Evolutionary conservation across 805 yeast species (phyloP), one percentile per base, ranked within the genome.

Genomic region (Scheffersomyces coipomensis): DNA sequence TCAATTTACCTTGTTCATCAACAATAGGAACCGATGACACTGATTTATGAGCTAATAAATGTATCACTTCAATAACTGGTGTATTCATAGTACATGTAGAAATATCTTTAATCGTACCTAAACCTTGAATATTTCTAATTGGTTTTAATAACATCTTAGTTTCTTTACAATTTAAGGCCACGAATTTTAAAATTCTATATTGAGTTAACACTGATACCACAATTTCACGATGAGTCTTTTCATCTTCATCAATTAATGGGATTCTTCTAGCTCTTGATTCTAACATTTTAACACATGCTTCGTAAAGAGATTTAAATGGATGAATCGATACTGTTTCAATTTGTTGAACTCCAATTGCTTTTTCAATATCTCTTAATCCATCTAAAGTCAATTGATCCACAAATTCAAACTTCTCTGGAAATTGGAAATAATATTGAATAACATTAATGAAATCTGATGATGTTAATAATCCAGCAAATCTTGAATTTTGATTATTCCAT

Each of bases 201-300:
- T 93, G 99, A 1, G 99, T 93, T 55, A 93, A 74, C 37, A 93
- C 99, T 40, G 89, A 80, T 6, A 93, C 97, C 13, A 93, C 97
- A 54, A 93, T 89, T 61, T 93, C 98, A 53, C 97, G 73, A 54
- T 85, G 85, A 0, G 95, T 87, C 50, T 84, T 88, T 54, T 88
- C 96, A 60, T 93, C 97, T 58, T 85, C 85, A 60, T 93, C 99
- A 50, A 93, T 88, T 51, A 93, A 72, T 3, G 99, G 98, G 42
- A 93, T 87, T 64, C 99, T 79, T 60, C 97, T 77, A 3, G 97
- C 95, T 49, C 85, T 83, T 24, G 93, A 79, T 45, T 83, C 83
- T 45, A 88, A 73, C 96, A 93, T 91, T 66, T 83, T 83, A 31
- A 83, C 82, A 71, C 98, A 93, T 1, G 98, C 97, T 47, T 91